phyloP scores from a whole-genome alignment of 495 filamentous ascomycete genomes.

The Penicilliopsis zonata region DNA sequence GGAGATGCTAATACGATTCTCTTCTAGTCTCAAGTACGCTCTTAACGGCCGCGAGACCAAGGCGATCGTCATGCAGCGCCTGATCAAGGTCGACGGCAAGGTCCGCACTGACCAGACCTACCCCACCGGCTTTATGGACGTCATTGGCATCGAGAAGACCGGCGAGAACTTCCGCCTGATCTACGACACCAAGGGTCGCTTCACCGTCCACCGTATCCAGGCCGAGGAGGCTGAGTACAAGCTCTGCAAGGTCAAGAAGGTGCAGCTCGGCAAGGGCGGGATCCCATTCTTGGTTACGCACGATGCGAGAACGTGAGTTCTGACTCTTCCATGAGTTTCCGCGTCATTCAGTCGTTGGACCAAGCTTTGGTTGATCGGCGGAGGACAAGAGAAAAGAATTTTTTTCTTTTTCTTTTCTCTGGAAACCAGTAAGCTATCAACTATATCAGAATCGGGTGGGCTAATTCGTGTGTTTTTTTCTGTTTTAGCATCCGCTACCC shows the following conservation, averaged over 20 bases:
- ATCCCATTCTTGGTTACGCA: slow-evolving; percentile 99
- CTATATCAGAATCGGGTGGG: slow-evolving; percentile 15
- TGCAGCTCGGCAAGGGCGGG: slow-evolving; percentile 96
- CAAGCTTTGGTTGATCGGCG: slow-evolving; percentile 82
- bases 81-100: slow-evolving; percentile 99
- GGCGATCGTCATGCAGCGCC: slow-evolving; percentile 98
- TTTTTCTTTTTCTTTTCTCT: slow-evolving; percentile 12
- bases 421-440: slow-evolving; percentile 23
- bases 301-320: slow-evolving; percentile 99
- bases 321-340: slow-evolving; percentile 48
- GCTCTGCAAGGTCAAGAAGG: slow-evolving; percentile 98
- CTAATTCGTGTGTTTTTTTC: slow-evolving; percentile 17
- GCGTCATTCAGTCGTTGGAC: slow-evolving; percentile 99
- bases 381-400: slow-evolving; percentile 25
- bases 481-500: slow-evolving; percentile 87
- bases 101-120: slow-evolving; percentile 97
- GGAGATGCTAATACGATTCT: no score
- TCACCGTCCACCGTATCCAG: slow-evolving; percentile 99
- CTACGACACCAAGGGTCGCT: slow-evolving; percentile 99
- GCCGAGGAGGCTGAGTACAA: slow-evolving; percentile 98
- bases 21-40: slow-evolving; percentile 86
- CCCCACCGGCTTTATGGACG: slow-evolving; percentile 98
- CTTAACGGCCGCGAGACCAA: slow-evolving; percentile 96
- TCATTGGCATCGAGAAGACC: slow-evolving; percentile 98
- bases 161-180: slow-evolving; percentile 99